Evolutionary conservation across 2,329 filamentous ascomycete genomes (phyloP).

Genomic region (Cercospora sesami): DNA sequence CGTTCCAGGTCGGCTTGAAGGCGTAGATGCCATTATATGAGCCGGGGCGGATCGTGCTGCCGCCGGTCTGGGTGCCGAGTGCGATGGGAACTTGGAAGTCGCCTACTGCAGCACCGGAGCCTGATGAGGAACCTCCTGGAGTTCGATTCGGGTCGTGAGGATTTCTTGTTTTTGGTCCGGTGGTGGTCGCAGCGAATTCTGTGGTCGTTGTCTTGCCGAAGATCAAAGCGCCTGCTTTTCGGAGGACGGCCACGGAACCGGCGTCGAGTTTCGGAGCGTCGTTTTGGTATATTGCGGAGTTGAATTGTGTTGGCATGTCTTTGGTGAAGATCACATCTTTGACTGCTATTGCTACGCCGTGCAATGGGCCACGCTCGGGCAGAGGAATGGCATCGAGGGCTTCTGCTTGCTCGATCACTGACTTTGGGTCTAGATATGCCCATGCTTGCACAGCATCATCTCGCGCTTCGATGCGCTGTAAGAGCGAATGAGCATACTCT

Average conservation of each 20-base stretch:
- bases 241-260: constrained; percentile 53
- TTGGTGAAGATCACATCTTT: constrained; percentile 63
- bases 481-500: constrained; percentile 51
- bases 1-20: constrained; percentile 66
- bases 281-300: constrained; percentile 56
- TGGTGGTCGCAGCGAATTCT: constrained; percentile 61
- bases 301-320: constrained; percentile 59
- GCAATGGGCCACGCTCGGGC: constrained; percentile 55
- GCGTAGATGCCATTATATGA: constrained; percentile 66
- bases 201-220: constrained; percentile 63
- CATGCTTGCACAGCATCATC: constrained; percentile 53
- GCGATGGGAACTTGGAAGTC: constrained; percentile 63
- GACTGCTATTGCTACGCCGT: constrained; percentile 58
- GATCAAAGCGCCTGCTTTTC: constrained; percentile 59
- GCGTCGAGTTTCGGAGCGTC: constrained; percentile 54
- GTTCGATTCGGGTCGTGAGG: constrained; percentile 54
- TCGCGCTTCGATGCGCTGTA: constrained; percentile 48
- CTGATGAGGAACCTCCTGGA: constrained; percentile 67
- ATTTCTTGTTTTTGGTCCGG: constrained; percentile 57
- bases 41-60: constrained; percentile 63
- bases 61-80: constrained; percentile 66
- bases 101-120: constrained; percentile 65
- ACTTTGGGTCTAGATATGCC: constrained; percentile 49
- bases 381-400: constrained; percentile 52
- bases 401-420: constrained; percentile 52